Percentiles rank a stretch among this genome's conserved stretches.
phyloP scores from a whole-genome alignment of 1,284 basidiomycete genomes.

The Athelia sp. region DNA sequence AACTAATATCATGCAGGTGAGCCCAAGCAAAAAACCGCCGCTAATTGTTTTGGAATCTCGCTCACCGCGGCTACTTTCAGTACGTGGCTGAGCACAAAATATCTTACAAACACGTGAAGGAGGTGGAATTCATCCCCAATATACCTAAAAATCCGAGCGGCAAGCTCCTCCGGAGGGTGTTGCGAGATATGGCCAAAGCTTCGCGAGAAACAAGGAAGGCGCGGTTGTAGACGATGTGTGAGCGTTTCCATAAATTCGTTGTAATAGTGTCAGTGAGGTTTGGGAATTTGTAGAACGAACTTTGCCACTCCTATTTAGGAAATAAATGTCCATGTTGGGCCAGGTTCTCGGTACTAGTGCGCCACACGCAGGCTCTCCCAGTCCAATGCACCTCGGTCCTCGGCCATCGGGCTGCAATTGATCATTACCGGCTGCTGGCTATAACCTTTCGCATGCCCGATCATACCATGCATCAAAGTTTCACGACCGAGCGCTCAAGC shows the following conservation, averaged over 20 bases:
- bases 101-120: conserved; percentile 56
- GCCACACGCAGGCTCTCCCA: too few relatives aligned
- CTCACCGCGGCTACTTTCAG: conserved; percentile 26
- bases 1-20: conserved; percentile 41
- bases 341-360: too few relatives aligned
- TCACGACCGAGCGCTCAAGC: too few relatives aligned
- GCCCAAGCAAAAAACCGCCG: conserved; percentile 7
- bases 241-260: too few relatives aligned
- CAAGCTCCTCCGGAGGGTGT: conserved; percentile 49
- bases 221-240: conserved; percentile 16
- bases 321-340: too few relatives aligned
- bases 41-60: neutral
- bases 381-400: too few relatives aligned
- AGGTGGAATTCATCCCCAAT: conserved; percentile 46
- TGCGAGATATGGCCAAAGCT: conserved; percentile 46
- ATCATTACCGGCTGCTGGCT: too few relatives aligned
- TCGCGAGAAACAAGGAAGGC: conserved; percentile 17
- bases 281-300: neutral
- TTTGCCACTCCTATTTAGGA: too few relatives aligned
- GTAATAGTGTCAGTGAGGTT: neutral
- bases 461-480: too few relatives aligned
- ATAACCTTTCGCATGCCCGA: too few relatives aligned
- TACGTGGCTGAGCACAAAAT: conserved; percentile 61
- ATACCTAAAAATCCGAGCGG: conserved; percentile 62
- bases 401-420: too few relatives aligned